Conservation (phyloP, 176 grass and related monocot genomes). For the Phoenix dactylifera region DNA sequence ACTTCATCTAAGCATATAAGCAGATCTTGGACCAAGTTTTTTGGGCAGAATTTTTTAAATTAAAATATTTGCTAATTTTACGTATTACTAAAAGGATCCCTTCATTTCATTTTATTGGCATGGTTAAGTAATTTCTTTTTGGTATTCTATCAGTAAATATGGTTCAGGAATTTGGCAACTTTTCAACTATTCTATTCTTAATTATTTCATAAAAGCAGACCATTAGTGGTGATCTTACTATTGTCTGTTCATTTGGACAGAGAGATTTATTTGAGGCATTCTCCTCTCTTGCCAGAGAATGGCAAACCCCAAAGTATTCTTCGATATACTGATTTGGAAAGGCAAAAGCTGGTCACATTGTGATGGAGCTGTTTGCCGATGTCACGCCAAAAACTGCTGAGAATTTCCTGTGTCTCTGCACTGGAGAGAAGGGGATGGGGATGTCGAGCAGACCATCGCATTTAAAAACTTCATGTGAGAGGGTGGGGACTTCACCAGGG, state of each 20-base stretch:
- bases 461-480: constrained; percentile 78
- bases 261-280: background rate
- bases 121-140: no score
- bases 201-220: no score
- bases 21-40: no score
- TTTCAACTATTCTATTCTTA: no score
- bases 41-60: no score
- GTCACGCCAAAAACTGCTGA: constrained; percentile 47
- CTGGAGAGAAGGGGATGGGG: constrained; percentile 48
- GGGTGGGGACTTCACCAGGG: constrained; percentile 71
- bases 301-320: constrained; percentile 79
- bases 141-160: no score
- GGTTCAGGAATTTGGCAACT: no score
- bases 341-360: constrained; percentile 37
- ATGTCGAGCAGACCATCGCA: constrained; percentile 43
- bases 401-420: constrained; percentile 72
- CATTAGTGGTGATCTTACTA: no score
- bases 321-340: constrained; percentile 68
- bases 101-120: no score
- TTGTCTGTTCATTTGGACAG: background rate
- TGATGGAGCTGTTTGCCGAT: constrained; percentile 68
- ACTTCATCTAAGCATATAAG: no score
- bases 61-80: no score
- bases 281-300: constrained; percentile 2
- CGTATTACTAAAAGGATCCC: no score